Conservation (phyloP, 257 asterid species). For the Solanum ossicruentum region DNA sequence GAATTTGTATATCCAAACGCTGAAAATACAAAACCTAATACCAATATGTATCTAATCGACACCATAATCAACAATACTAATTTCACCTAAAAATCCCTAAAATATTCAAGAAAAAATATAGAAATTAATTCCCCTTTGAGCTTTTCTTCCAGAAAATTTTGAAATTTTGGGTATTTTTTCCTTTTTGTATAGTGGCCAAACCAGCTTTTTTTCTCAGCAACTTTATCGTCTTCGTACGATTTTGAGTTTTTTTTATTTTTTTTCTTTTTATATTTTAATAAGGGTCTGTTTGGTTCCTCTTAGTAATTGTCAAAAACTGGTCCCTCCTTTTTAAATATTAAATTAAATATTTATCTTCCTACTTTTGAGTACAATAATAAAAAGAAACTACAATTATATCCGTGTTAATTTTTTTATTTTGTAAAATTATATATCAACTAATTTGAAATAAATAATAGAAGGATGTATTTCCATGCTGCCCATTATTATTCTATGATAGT, state of each 20-base stretch:
- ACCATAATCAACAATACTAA: neutral
- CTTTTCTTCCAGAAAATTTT: neutral
- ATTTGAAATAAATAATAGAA: no score
- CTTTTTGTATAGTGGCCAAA: neutral
- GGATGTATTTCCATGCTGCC: no score
- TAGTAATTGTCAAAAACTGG: neutral
- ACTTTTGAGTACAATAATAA: neutral
- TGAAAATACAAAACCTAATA: neutral
- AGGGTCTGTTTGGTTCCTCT: neutral
- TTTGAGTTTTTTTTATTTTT: neutral
- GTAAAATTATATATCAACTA: no score
- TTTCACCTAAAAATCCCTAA: neutral
- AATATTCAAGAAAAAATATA: neutral
- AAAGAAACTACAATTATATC: no score
- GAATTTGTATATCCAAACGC: neutral
- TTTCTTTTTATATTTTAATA: neutral
- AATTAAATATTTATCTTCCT: neutral
- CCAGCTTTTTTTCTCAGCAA: neutral
- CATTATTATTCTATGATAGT: no score
- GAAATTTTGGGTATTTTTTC: neutral
- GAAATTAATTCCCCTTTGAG: neutral
- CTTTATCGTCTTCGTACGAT: neutral
- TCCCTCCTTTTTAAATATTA: neutral
- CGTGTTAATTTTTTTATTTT: no score
- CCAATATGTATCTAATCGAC: neutral